Evolutionary conservation across 108 stramenopile species (phyloP), one percentile per base, ranked within the genome.

Genomic region (Asterionellopsis glacialis): DNA sequence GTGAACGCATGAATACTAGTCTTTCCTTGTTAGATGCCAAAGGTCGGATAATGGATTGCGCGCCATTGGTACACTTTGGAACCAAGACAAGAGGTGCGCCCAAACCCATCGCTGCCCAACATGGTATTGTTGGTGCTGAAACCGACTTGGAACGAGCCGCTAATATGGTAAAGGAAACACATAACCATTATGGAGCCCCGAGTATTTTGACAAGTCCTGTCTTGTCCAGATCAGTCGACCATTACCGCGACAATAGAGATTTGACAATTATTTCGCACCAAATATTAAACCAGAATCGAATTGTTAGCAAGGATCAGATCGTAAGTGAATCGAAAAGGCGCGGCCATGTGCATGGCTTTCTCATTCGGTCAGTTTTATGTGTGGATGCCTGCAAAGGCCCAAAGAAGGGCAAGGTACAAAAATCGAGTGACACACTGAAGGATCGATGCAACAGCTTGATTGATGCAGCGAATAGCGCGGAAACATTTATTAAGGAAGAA

Each of bases 341-440:
- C 23, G 80, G 82, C 4, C 80, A 84, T 56, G 49, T 66, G 9
- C 90, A 91, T 21, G 70, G 83, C 12, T 50, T 91, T 48, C 58
- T 91, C 64, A 65, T 84, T 45, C 80, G 83, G 26, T 76, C 84
- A 27, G 53, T 80, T 9, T 69, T 88, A 51, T 78, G 71, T 38
- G 10, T 72, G n/a, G 81, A 80, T 26, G 68, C 62, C 0, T 68
- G 70, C 28, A 91, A 84, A 55, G 78, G 80, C 57, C 83, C 87
- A 1, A 88, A 86, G 47, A 91, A 88, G 45, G 90, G 90, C 23
- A 91, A 91, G 61, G 27, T 84, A 13, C 71, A 76, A 11, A 84
- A 86, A 59, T 16, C 73, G 13, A 71, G 64, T 14, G 81, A 76
- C 1, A 66, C 58, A 15, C 63, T 80, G 45, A 45, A 65, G 11